A percentile compares a stretch with the other conserved stretches of the same genome.
Conservation (phyloP, 2,329 filamentous ascomycete species). For the Colletotrichum paranaense region DNA sequence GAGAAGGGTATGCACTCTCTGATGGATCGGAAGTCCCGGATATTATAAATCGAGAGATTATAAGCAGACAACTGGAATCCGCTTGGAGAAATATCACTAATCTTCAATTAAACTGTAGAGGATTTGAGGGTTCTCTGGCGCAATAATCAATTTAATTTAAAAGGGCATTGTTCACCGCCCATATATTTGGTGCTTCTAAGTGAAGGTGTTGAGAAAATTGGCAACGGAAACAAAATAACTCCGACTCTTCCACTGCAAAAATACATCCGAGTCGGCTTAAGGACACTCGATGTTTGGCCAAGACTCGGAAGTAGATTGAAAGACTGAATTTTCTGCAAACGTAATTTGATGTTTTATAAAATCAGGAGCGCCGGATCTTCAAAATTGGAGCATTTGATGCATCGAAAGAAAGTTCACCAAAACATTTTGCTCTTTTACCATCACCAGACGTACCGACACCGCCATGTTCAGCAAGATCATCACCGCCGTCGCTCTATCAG, state of each 20-base stretch:
- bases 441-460: neutral
- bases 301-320: neutral
- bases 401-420: neutral
- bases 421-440: neutral
- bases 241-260: neutral
- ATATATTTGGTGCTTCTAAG: neutral
- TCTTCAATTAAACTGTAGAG: neutral
- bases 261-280: neutral
- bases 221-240: neutral
- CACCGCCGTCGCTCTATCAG: neutral
- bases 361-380: neutral
- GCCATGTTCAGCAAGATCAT: neutral
- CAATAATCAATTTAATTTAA: rapidly evolving
- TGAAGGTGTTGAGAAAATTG: neutral
- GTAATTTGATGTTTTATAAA: neutral
- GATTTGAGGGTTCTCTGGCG: neutral
- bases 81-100: rapidly evolving
- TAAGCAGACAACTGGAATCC: neutral
- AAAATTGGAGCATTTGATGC: neutral
- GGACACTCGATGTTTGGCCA: neutral
- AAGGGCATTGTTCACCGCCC: neutral
- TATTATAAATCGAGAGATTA: too few relatives aligned
- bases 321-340: neutral
- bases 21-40: too few relatives aligned
- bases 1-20: too few relatives aligned